Base-by-base conservation (phyloP, 345 rosid species). In the Salix exigua region DNA sequence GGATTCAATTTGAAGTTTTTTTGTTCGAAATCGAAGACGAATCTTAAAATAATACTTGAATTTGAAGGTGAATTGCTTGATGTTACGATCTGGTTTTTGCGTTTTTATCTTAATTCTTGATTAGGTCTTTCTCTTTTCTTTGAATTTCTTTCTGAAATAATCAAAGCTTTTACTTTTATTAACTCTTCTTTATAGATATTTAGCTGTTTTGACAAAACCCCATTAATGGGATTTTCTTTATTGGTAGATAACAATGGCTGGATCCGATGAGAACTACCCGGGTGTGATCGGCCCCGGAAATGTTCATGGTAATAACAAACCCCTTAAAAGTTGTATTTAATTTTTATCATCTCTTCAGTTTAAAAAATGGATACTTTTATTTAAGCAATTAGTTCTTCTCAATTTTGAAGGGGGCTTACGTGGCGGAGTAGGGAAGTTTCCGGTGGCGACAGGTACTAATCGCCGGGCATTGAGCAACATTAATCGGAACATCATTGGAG, bases 251-350 rank as follows among this genome's bases (percentile, higher is more conserved):
- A 73, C 63, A 73, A 95, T 95, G 99, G 90, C 81, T 69, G 85
- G 91, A 83, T 85, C 98, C 40, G 90, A 89, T 67, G 97, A 95
- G 88, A 95, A 94, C 88, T 83, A 83, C n/a, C 87, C 83, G 28
- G 91, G 91, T 55, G 88, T 89, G 75, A 83, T 89, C 63, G 94
- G 94, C 71, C 77, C 87, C 21, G 81, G 80, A 63, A 83, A 82
- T 78, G 44, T 77, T 74, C 91, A 86, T 76, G 91, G 97, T 93
- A 80, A 76, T 31, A 2, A 37, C 74, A 46, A 68, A 26, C 40
- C 35, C 67, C 25, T 21, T 11, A 30, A 8, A 9, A 16, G 31
- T 28, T 25, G 14, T 21, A 25, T n/a, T 53, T 25, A 30, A 48
- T 25, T 18, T 63, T 51, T 63, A 50, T 17, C n/a, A 12, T 31